phyloP scores from a whole-genome alignment of 345 rosid species.

The Citropsis articulata region DNA sequence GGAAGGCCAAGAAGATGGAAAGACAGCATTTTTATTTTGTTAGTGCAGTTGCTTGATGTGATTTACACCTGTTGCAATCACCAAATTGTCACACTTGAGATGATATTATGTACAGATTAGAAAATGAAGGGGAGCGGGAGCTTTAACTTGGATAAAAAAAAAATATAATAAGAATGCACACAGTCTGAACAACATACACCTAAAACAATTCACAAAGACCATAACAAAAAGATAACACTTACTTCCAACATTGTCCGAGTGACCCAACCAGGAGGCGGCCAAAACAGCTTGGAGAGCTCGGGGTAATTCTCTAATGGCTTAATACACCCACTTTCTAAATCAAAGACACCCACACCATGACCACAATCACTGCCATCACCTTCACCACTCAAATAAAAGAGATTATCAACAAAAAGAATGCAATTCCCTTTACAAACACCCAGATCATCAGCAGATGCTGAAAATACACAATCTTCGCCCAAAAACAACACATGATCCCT shows the following conservation, averaged over 20 bases:
- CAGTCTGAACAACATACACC: not conserved
- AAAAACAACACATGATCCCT: conserved; percentile 64
- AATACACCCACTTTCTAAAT: conserved; percentile 49
- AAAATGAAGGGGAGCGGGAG: not conserved
- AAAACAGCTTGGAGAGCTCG: conserved; percentile 59
- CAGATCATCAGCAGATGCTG: conserved; percentile 52
- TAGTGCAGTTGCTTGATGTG: conserved; percentile 12
- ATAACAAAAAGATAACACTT: conserved; percentile 23
- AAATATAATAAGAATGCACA: not conserved
- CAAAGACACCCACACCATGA: conserved; percentile 57
- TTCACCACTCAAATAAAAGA: conserved; percentile 38
- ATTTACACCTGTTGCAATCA: conserved; percentile 23
- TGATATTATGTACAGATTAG: not conserved
- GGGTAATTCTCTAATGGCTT: conserved; percentile 47
- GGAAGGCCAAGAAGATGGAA: not conserved
- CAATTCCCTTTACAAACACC: conserved; percentile 49
- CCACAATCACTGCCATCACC: conserved; percentile 15
- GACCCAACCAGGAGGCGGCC: conserved; percentile 88
- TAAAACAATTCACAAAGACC: not conserved
- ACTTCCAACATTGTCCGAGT: conserved; percentile 42
- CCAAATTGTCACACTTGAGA: not conserved
- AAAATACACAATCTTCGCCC: conserved; percentile 83
- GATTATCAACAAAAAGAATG: conserved; percentile 59
- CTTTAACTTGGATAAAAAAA: not conserved
- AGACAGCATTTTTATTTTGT: not conserved